Base-by-base conservation (phyloP, 2,329 filamentous ascomycete genomes). In the Graphilbum ipis-grandicollis region DNA sequence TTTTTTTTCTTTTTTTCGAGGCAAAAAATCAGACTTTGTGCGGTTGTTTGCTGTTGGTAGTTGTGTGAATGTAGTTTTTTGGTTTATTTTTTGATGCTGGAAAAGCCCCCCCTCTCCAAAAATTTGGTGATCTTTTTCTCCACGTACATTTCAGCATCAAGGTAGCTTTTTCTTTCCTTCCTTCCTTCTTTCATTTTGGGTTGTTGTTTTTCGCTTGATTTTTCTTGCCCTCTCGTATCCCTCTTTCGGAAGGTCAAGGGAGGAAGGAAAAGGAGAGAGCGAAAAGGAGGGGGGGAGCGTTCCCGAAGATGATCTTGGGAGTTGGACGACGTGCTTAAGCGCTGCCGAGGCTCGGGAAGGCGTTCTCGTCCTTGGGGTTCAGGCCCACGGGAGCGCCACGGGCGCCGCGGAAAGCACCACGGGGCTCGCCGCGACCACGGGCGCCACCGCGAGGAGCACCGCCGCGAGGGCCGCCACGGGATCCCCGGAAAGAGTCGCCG, bases 301-400 rank as follows among this genome's bases (percentile, higher is more conserved):
- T n/a, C n/a, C n/a, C n/a, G n/a, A n/a, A n/a, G n/a, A n/a, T n/a
- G n/a, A n/a, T n/a, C n/a, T n/a, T n/a, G n/a, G n/a, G n/a, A n/a
- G n/a, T n/a, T n/a, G n/a, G n/a, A n/a, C n/a, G n/a, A 15, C 15
- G 17, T 8, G 26, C 26, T 34, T 37, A 40, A 35, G 44, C 43
- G 55, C 63, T 62, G 50, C 68, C 68, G 47, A 75, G 60, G 61
- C 65, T 71, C 50, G 70, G 70, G 65, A 75, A 74, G 43, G 68
- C 68, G 46, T 55, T 58, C 62, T 70, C 57, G 48, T 73, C 68
- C 50, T 54, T 64, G 52, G 64, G 63, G 62, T 72, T 71, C 59
- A 73, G 65, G 26, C 34, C 28, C 13, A 18, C 17, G n/a, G 34
- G 18, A 43, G 58, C 57, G 44, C 68, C 62, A 46, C 64, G 59